Evolutionary conservation across 495 filamentous ascomycete genomes (phyloP).

Genomic region (Letharia lupina): DNA sequence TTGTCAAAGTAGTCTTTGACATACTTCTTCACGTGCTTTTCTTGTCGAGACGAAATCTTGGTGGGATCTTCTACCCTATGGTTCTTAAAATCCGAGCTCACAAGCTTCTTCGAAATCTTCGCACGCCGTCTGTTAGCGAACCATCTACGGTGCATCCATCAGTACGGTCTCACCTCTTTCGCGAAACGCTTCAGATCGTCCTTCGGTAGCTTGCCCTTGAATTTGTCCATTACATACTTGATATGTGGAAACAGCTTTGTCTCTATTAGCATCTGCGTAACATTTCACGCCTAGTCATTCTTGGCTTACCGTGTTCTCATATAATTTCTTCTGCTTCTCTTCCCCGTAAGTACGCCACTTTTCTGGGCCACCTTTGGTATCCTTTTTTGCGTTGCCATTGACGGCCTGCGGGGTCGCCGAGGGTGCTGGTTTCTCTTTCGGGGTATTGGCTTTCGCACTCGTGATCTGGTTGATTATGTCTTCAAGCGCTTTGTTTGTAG

Average conservation of each 20-base stretch:
- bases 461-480: conserved; percentile 81
- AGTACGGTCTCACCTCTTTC: conserved; percentile 54
- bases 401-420: conserved; percentile 41
- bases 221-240: conserved; percentile 77
- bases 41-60: conserved; percentile 67
- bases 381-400: conserved; percentile 44
- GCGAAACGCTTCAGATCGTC: conserved; percentile 82
- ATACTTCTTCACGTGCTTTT: conserved; percentile 69
- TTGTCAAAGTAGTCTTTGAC: conserved; percentile 82
- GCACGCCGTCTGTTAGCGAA: conserved; percentile 5
- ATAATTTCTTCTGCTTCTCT: conserved; percentile 87
- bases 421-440: conserved; percentile 49
- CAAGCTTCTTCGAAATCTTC: conserved; percentile 71
- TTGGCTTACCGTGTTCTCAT: conserved; percentile 73
- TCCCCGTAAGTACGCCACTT: conserved; percentile 72
- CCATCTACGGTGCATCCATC: background rate
- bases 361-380: conserved; percentile 56
- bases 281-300: background rate
- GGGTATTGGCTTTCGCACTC: conserved; percentile 57
- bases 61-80: conserved; percentile 73
- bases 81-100: conserved; percentile 82
- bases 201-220: conserved; percentile 71
- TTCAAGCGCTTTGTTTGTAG: conserved; percentile 61
- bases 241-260: conserved; percentile 70
- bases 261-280: conserved; percentile 1